Evolutionary conservation across 495 filamentous ascomycete species (phyloP).

Genomic region (Penicillium chermesinum): DNA sequence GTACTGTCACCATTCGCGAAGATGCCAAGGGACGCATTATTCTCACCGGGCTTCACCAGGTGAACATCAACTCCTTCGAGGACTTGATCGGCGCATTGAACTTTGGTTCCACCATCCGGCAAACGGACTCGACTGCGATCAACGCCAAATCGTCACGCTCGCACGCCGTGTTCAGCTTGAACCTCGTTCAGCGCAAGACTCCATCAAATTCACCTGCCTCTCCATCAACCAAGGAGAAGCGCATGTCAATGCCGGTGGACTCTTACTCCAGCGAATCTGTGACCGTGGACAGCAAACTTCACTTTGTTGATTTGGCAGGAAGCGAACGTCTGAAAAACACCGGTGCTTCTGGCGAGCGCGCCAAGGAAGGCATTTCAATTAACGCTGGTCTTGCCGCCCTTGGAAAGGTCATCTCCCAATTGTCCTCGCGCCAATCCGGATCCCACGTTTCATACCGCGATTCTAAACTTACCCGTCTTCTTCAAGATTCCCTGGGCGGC

Average conservation of each 20-base stretch:
- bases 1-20: conserved; percentile 78
- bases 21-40: conserved; percentile 94
- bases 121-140: conserved; percentile 98
- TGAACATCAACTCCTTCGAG: conserved; percentile 87
- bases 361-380: conserved; percentile 96
- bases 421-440: conserved; percentile 82
- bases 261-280: conserved; percentile 68
- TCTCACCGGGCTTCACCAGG: conserved; percentile 80
- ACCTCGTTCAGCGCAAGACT: conserved; percentile 80
- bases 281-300: conserved; percentile 94
- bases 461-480: conserved; percentile 88
- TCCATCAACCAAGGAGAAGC: conserved; percentile 61
- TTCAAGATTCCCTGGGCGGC: conserved; percentile 97
- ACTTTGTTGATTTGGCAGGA: conserved; percentile 97
- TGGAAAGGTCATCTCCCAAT: conserved; percentile 97
- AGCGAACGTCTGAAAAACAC: conserved; percentile 98
- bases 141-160: conserved; percentile 99
- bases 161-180: conserved; percentile 95
- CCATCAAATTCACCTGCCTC: conserved; percentile 47
- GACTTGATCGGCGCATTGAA: conserved; percentile 85
- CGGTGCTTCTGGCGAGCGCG: conserved; percentile 88
- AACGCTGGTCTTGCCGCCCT: conserved; percentile 93
- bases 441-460: conserved; percentile 97
- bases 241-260: conserved; percentile 85
- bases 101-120: conserved; percentile 88